A percentile compares a stretch with the other conserved stretches of the same genome.
Evolutionary conservation across 1,284 basidiomycete species (phyloP).

Genomic region (Xerocomus subilludens): DNA sequence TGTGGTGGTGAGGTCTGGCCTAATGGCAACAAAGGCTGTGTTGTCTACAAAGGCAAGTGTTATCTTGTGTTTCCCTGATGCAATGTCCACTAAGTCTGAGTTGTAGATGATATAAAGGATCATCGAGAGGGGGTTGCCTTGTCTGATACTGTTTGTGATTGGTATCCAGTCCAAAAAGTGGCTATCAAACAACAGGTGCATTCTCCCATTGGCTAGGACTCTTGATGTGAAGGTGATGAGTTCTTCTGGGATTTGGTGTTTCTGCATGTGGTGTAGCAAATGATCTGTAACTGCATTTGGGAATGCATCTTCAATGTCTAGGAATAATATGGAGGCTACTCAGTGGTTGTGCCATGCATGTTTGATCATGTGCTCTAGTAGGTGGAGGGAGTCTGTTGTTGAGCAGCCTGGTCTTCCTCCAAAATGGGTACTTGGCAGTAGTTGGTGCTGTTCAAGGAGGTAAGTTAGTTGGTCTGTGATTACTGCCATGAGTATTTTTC

Average conservation of each 20-base stretch:
- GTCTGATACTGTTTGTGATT: slow-evolving; percentile 48
- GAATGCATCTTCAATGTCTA: slow-evolving; percentile 36
- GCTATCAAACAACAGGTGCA: slow-evolving; percentile 34
- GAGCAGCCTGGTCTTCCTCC: neutral
- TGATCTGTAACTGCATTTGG: slow-evolving; percentile 43
- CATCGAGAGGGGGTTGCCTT: slow-evolving; percentile 37
- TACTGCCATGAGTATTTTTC: neutral
- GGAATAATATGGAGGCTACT: neutral
- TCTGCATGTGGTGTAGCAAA: slow-evolving; percentile 53
- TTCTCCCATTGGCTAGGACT: neutral
- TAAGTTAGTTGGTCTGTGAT: neutral
- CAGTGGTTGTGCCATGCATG: neutral
- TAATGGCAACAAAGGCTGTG: slow-evolving; percentile 14
- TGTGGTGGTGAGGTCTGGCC: neutral
- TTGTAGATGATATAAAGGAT: too few relatives aligned
- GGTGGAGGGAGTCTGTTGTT: neutral
- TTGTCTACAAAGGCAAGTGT: too few relatives aligned
- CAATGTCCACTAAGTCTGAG: too few relatives aligned
- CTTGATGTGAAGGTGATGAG: neutral
- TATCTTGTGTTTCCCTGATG: too few relatives aligned
- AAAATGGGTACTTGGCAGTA: neutral
- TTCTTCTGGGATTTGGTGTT: neutral
- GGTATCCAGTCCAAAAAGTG: slow-evolving; percentile 28
- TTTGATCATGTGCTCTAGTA: neutral
- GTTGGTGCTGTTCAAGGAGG: neutral